A percentile compares a stretch with the other conserved stretches of the same genome.
Evolutionary conservation across 2,329 filamentous ascomycete genomes (phyloP).

Genomic region (Xylariaceae sp.): DNA sequence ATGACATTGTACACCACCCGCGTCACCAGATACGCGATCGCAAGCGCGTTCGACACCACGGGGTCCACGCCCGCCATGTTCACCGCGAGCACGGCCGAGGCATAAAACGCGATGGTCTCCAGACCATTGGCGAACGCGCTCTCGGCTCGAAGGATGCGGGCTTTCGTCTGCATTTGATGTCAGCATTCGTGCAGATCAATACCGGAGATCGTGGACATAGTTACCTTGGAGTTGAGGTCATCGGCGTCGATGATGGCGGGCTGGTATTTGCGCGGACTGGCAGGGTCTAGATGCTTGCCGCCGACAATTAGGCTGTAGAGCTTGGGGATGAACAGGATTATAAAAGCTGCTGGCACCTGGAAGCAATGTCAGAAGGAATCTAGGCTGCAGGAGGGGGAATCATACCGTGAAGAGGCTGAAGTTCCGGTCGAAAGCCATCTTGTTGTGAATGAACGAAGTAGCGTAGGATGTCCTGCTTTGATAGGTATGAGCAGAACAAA

Average conservation of each 20-base stretch:
- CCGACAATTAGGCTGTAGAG: slow-evolving; percentile 11
- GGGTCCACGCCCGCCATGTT: slow-evolving; percentile 5
- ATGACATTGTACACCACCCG: slow-evolving; percentile 9
- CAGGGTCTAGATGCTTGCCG: slow-evolving; percentile 9
- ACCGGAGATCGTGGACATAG: no score
- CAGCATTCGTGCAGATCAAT: not conserved
- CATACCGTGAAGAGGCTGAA: not conserved
- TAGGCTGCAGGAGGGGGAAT: not conserved
- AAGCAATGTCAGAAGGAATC: no score
- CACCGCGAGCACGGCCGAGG: slow-evolving; percentile 8
- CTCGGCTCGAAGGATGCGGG: slow-evolving; percentile 13
- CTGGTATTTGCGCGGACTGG: slow-evolving; percentile 9
- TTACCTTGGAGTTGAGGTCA: slow-evolving; percentile 9
- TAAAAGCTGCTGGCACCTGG: slow-evolving; percentile 12
- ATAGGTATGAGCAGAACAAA: no score
- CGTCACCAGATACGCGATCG: slow-evolving; percentile 9
- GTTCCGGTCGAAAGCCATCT: not conserved
- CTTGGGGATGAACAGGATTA: slow-evolving; percentile 12
- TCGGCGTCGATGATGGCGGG: slow-evolving; percentile 10
- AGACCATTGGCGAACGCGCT: slow-evolving; percentile 13
- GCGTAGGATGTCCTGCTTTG: no score
- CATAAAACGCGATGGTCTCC: slow-evolving; percentile 12
- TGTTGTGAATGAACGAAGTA: no score
- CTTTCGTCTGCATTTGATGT: slow-evolving; percentile 5
- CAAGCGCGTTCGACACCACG: slow-evolving; percentile 5